Evolutionary conservation across 805 yeast species (phyloP).

Genomic region (Metschnikowia sp.): DNA sequence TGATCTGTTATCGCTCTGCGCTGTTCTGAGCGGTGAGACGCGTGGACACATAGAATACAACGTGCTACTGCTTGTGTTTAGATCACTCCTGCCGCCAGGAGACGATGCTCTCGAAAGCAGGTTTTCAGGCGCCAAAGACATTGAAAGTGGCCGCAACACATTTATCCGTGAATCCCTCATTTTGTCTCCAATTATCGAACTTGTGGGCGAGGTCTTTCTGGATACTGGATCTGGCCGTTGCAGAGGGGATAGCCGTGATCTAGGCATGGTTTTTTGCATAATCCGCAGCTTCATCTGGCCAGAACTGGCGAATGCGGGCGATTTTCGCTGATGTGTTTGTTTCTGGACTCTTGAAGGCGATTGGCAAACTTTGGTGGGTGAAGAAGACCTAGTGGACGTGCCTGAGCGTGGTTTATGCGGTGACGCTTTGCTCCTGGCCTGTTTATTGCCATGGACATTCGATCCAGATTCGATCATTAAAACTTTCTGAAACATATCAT

Average conservation of each 20-base stretch:
- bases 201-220: too few species aligned
- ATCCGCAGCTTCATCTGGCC: neutral
- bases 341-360: constrained; percentile 15
- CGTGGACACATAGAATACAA: constrained; percentile 18
- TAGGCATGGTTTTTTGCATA: neutral
- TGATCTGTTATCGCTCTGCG: neutral
- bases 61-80: constrained; percentile 7
- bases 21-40: constrained; percentile 13
- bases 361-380: constrained; percentile 7
- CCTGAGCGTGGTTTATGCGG: constrained; percentile 5
- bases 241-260: constrained; percentile 1
- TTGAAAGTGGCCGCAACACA: constrained; percentile 3
- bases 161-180: neutral
- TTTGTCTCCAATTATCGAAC: too few species aligned
- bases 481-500: constrained; percentile 42
- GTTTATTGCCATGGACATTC: constrained; percentile 5
- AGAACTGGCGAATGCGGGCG: neutral
- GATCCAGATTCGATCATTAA: constrained; percentile 28
- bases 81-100: neutral
- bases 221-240: neutral
- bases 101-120: neutral
- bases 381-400: constrained; percentile 7
- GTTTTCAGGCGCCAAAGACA: constrained; percentile 1
- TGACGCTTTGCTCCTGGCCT: constrained; percentile 6
- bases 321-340: neutral